phyloP scores from a whole-genome alignment of 768 basidiomycete genomes.

The Boletus pseudo-olivaceus region DNA sequence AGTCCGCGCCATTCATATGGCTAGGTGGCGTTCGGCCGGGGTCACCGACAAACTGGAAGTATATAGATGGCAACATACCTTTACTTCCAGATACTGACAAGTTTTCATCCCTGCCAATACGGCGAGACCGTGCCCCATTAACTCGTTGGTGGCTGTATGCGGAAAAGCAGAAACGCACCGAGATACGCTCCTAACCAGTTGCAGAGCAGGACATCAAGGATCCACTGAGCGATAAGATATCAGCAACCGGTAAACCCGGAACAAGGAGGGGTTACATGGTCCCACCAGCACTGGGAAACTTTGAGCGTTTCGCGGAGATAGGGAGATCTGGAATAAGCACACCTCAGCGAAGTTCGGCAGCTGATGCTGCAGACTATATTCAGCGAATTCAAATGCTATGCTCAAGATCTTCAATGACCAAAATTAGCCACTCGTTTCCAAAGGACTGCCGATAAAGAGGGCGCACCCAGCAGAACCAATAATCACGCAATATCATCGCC shows the following conservation, averaged over 20 bases:
- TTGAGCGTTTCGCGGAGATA: constrained; percentile 21
- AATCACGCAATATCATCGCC: constrained; percentile 84
- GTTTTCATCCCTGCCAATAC: constrained; percentile 69
- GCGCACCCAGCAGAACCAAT: constrained; percentile 91
- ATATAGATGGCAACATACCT: constrained; percentile 41
- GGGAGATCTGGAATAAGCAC: constrained; percentile 24
- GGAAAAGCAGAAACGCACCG: constrained; percentile 40
- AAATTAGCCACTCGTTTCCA: constrained; percentile 5
- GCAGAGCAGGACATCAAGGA: constrained; percentile 81
- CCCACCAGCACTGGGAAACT: constrained; percentile 78
- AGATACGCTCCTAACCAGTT: constrained; percentile 87
- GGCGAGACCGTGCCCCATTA: constrained; percentile 8
- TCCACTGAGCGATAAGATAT: constrained; percentile 52
- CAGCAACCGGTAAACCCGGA: constrained; percentile 6
- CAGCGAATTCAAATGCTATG: constrained; percentile 84
- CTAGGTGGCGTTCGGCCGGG: constrained; percentile 35
- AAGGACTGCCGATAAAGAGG: neutral
- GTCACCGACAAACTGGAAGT: neutral
- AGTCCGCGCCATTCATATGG: constrained; percentile 85
- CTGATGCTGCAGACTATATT: constrained; percentile 86
- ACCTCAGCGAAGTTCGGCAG: constrained; percentile 88
- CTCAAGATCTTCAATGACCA: constrained; percentile 62
- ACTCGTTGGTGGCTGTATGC: constrained; percentile 7
- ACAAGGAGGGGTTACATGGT: constrained; percentile 58
- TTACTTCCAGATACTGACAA: constrained; percentile 85